phyloP scores from a whole-genome alignment of 2,329 filamentous ascomycete species.

The Pseudocercospora pini-densiflorae region DNA sequence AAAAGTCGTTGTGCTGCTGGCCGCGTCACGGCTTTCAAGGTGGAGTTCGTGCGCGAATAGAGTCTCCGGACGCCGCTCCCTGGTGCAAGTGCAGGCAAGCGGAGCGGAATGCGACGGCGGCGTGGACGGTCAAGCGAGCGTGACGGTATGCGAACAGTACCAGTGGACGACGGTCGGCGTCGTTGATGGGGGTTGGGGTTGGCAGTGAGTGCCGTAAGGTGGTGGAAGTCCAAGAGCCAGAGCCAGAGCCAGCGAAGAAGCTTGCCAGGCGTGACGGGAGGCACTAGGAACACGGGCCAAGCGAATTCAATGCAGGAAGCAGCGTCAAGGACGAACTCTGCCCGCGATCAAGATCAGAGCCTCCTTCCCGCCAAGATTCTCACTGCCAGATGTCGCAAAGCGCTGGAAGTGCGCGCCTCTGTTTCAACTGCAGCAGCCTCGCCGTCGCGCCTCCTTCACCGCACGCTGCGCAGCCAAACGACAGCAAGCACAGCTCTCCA shows the following conservation, averaged over 20 bases:
- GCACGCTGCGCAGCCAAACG: neutral
- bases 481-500: neutral
- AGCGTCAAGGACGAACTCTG: conserved; percentile 6
- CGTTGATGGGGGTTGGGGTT: conserved; percentile 6
- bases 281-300: conserved; percentile 3
- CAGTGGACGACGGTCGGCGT: conserved; percentile 21
- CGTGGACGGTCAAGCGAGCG: conserved; percentile 30
- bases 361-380: conserved; percentile 1
- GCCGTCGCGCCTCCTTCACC: conserved; percentile 8
- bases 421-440: conserved; percentile 2
- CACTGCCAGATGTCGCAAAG: neutral
- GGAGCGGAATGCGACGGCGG: conserved; percentile 2
- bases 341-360: neutral
- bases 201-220: neutral
- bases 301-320: neutral
- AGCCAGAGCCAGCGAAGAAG: conserved; percentile 12
- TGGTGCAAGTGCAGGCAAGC: conserved; percentile 3
- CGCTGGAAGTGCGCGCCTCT: neutral
- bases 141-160: conserved; percentile 33
- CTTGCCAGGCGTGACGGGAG: conserved; percentile 5
- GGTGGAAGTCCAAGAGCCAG: conserved; percentile 3
- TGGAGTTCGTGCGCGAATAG: conserved; percentile 5
- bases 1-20: conserved; percentile 20
- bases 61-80: conserved; percentile 9
- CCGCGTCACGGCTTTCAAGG: conserved; percentile 8